These are phyloP conservation scores for Cyclostephanos invisitatus DNA, from an alignment of 108 stramenopile species.

Conservation along the genomic window DNA sequence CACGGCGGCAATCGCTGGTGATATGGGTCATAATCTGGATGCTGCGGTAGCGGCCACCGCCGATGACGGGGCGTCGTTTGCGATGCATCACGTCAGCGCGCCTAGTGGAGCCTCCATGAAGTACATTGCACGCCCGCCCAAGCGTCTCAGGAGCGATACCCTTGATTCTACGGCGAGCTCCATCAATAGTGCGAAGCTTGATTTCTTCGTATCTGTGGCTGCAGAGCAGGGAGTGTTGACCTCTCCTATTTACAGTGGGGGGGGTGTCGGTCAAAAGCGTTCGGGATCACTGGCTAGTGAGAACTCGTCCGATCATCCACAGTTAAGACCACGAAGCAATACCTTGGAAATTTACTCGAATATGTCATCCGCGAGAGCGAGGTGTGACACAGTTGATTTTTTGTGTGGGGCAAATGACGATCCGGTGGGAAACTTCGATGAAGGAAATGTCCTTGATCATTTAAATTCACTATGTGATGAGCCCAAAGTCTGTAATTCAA, in stretches of 20 bases:
- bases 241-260: slow-evolving; percentile 12
- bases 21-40: slow-evolving; percentile 48
- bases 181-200: slow-evolving; percentile 47
- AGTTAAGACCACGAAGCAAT: slow-evolving; percentile 41
- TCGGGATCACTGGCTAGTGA: slow-evolving; percentile 25
- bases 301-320: slow-evolving; percentile 9
- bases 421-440: slow-evolving; percentile 26
- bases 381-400: slow-evolving; percentile 43
- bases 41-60: slow-evolving; percentile 38
- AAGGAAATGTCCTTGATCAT: slow-evolving; percentile 40
- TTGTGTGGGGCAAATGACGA: slow-evolving; percentile 28
- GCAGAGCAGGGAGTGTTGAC: slow-evolving; percentile 34
- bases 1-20: slow-evolving; percentile 49
- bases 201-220: slow-evolving; percentile 45
- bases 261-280: slow-evolving; percentile 12
- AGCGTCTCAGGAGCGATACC: slow-evolving; percentile 38
- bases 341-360: slow-evolving; percentile 48
- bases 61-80: slow-evolving; percentile 35
- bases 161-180: slow-evolving; percentile 45
- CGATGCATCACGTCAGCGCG: slow-evolving; percentile 42
- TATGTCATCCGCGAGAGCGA: slow-evolving; percentile 33
- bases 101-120: slow-evolving; percentile 41
- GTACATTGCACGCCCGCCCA: slow-evolving; percentile 11
- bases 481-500: slow-evolving; percentile 20
- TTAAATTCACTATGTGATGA: slow-evolving; percentile 43